Evolutionary conservation across 208 protist species (phyloP), one percentile per base, ranked within the genome.

Genomic region (Leishmania major): DNA sequence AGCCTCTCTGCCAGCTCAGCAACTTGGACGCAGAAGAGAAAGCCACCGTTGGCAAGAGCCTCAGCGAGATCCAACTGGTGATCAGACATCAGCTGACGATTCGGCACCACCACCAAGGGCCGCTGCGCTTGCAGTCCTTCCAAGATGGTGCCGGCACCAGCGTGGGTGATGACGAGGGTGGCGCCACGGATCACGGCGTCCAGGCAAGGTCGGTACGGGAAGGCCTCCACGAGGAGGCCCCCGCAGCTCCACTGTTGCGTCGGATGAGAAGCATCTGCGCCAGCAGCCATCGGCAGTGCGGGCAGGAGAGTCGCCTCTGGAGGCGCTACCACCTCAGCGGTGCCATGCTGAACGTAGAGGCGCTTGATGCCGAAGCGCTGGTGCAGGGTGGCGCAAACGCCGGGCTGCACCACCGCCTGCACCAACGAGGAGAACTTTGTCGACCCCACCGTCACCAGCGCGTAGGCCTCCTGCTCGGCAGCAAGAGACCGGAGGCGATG

Each of bases 61-160:
- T 91, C 86, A 1, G 95, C 95, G 49, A 97, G 89, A 82, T 96
- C 92, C 7, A 95, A 79, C 82, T 98, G 96, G 78, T 98, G 96
- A 83, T 98, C 93, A 11, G 88, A 92, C 96, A 97, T 97, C 40
- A 98, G 91, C 40, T 77, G 45, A 22, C 92, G 90, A 75, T 98
- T 98, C 3, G 96, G 96, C 45, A 98, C 95, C 1, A 95, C 93
- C 43, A 98, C 84, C 40, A 92, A 79, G n/a, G 89, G 90, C 4
- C 80, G 81, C 40, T 81, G 87, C 49, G 83, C 82, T 64, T 96
- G 88, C 35, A 98, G 84, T n/a, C 87, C 88, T 71, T 98, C 95
- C 45, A 98, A 91, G n/a, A 98, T 96, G n/a, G 96, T 98, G 22
- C 96, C 96, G 0, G 95, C 96, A 17, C 96, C 96, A 28, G 95